Base-by-base conservation (phyloP, 305 asterid species). In the Ruellia speciosa region DNA sequence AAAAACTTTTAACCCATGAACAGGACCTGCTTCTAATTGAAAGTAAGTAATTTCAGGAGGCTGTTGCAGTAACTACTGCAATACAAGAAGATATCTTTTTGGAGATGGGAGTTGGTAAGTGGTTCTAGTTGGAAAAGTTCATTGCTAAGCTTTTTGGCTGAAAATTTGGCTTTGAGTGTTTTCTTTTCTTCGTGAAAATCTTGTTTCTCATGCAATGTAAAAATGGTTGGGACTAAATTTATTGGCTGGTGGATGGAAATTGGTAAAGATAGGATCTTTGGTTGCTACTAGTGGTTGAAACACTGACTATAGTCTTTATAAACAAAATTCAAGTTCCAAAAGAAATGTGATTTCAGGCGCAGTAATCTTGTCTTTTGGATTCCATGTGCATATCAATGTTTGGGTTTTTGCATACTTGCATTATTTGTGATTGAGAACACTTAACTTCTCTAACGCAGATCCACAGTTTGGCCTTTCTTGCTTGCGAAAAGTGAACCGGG, bases 31-130 rank as follows among this genome's bases (percentile, higher is more conserved):
- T 52, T 45, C 37, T 8, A 19, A 59, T 50, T 74, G 53, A 43
- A 31, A 31, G 62, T 48, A 41, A 19, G 59, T 54, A 20, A 55
- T 6, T 64, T 58, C 81, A 90, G 87, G 96, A 87, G 72, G 84
- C 94, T 72, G 93, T 87, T 12, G 89, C 96, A 48, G 81, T 83
- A 52, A 87, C 94, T 52, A 90, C 87, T 50, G 71, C 70, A 40
- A 87, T 87, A 54, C 96, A 90, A 73, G 96, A 80, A 71, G 97
- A 87, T 74, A 85, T 90, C 59, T 74, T 87, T 70, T 14, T 31
- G 56, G 95, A 87, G 66, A 84, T 87, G 94, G 89, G 86, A 75
- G 75, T 90, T 71, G 97, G 97, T 89, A 67, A 76, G 86, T 68
- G 60, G n/a, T 59, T 70, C 56, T 54, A 33, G 52, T 52, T 55